Evolutionary conservation across 2,329 filamentous ascomycete genomes (phyloP).

Genomic region (Aspergillus melleus): DNA sequence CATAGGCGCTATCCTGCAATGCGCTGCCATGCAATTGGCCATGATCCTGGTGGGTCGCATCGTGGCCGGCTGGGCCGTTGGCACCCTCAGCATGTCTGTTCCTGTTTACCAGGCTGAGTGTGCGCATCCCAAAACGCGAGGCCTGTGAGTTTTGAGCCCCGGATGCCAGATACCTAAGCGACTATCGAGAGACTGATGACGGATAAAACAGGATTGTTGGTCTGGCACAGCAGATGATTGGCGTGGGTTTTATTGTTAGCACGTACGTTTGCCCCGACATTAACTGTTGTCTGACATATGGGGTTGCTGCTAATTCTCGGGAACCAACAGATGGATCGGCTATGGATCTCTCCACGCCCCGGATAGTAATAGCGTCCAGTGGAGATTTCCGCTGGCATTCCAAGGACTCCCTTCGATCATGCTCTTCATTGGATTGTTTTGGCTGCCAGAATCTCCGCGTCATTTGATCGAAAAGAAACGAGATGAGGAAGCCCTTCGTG

Average conservation of each 20-base stretch:
- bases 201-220: constrained; percentile 34
- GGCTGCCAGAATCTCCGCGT: constrained; percentile 36
- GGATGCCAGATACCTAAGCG: too few species aligned
- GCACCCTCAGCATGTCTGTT: constrained; percentile 51
- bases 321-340: constrained; percentile 43
- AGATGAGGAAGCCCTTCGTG: constrained; percentile 49
- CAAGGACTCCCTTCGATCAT: constrained; percentile 43
- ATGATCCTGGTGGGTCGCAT: constrained; percentile 61
- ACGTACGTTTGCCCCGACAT: constrained; percentile 23
- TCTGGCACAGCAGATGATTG: constrained; percentile 47
- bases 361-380: constrained; percentile 33
- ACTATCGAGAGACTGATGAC: background rate
- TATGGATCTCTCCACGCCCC: constrained; percentile 45
- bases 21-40: constrained; percentile 54
- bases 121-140: constrained; percentile 59
- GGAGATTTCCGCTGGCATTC: constrained; percentile 37
- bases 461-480: constrained; percentile 44
- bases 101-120: constrained; percentile 66
- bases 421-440: constrained; percentile 35
- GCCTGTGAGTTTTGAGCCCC: constrained; percentile 27
- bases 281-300: background rate
- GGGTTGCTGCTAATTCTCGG: background rate
- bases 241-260: constrained; percentile 48
- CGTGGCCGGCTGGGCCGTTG: constrained; percentile 51
- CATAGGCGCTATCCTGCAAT: constrained; percentile 61